phyloP scores from a whole-genome alignment of 192 early-diverging fungal species.

The Obelidium mucronatum region DNA sequence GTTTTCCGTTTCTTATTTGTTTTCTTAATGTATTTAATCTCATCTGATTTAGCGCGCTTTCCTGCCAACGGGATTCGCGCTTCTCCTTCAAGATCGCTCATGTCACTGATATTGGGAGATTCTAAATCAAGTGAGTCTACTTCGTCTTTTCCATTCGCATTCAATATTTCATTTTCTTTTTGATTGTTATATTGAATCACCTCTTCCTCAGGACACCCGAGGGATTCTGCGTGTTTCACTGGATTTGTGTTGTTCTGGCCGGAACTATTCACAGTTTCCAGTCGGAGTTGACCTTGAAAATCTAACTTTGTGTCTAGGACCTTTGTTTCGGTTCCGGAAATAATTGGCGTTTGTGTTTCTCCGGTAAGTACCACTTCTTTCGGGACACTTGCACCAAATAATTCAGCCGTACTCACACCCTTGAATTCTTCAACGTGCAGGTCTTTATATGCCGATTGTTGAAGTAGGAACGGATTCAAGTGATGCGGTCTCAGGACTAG shows the following conservation, averaged over 20 bases:
- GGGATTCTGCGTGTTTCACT: neutral
- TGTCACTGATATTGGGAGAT: neutral
- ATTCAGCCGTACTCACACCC: neutral
- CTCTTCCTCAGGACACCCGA: slow-evolving; percentile 3
- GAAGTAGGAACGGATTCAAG: neutral
- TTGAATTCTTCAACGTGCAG: slow-evolving; percentile 9
- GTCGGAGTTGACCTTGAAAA: neutral
- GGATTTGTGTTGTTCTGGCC: neutral
- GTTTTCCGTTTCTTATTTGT: neutral
- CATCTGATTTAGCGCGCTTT: neutral
- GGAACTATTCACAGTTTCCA: neutral
- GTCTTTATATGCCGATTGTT: slow-evolving; percentile 2
- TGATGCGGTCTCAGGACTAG: neutral
- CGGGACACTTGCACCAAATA: neutral
- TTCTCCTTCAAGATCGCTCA: neutral
- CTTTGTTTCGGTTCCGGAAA: neutral
- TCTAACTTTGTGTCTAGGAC: neutral
- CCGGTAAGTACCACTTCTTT: neutral
- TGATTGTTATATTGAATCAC: neutral
- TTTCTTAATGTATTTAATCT: neutral
- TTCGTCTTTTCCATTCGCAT: neutral
- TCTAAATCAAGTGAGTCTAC: neutral
- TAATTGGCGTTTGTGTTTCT: neutral
- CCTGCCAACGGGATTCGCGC: no score
- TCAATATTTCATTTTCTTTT: neutral